Base-by-base conservation (phyloP, 495 filamentous ascomycete species). In the Aspergillus asperescens region DNA sequence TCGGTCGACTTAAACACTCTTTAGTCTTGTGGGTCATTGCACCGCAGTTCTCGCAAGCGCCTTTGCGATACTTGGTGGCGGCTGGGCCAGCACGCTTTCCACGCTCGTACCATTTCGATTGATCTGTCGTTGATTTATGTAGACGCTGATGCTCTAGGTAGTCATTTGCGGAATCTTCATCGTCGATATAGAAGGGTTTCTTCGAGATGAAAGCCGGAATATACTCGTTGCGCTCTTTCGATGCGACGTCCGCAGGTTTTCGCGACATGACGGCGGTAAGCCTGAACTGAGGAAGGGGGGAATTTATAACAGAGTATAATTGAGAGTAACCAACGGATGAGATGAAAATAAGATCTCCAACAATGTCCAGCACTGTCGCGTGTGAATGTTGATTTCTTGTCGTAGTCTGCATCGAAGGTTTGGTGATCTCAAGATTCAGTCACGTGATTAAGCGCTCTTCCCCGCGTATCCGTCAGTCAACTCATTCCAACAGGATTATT, bases 141-240 rank as follows among this genome's bases (percentile, higher is more conserved):
- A 94, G 78, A 66, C 93, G 91, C 61, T 98, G 93, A 81, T 98
- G 93, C 71, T 96, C 89, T 42, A 98, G 89, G 62, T 96, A 97
- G 59, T 98, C 93, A 54, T 79, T 82, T 48, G 86, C 76, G 45
- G 87, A 81, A 38, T 78, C 74, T 40, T 90, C 85, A 54, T 94
- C 87, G 65, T 86, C 84, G 63, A 93, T 80, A 74, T 97, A 98
- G 73, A 98, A 98, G 16, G 93, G 93, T 56, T 95, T 93, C 68
- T 95, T 95, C 59, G 90, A 88, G 77, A 98, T 98, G 79, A 95
- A 98, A 44, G 89, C 80, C 8, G 93, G 93, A 68, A 98, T 98
- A 78, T 98, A 98, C 72, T 96, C 91, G 81, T 98, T 98, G 68
- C 86, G 85, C 69, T 89, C 86, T 61, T 90, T 90, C 13, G 71